These are phyloP conservation scores for Aspergillus avenaceus DNA, from an alignment of 495 filamentous ascomycete species.

Conservation along the genomic window DNA sequence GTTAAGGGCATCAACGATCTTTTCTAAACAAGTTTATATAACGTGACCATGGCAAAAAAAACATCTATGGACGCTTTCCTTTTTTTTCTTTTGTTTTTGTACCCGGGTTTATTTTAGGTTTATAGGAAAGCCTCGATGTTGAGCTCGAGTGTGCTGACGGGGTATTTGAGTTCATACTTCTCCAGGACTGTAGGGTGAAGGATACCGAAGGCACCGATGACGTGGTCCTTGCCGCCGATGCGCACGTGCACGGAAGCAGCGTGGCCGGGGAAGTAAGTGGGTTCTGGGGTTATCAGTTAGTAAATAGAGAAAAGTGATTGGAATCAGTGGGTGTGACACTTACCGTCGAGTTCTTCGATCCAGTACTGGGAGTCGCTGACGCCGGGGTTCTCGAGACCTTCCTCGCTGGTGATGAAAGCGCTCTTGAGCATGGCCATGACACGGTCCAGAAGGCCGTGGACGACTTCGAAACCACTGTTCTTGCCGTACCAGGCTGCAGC, in stretches of 20 bases:
- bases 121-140: slow-evolving; percentile 94
- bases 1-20: slow-evolving; percentile 6
- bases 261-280: slow-evolving; percentile 88
- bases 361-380: slow-evolving; percentile 69
- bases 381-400: slow-evolving; percentile 55
- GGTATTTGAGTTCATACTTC: slow-evolving; percentile 91
- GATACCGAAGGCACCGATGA: slow-evolving; percentile 88
- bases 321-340: slow-evolving; percentile 12
- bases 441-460: slow-evolving; percentile 90
- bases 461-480: slow-evolving; percentile 91
- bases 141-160: slow-evolving; percentile 90
- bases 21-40: slow-evolving; percentile 3
- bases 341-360: slow-evolving; percentile 85
- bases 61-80: slow-evolving; percentile 10
- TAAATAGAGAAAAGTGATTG: background rate
- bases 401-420: slow-evolving; percentile 71
- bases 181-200: slow-evolving; percentile 89
- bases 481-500: slow-evolving; percentile 94
- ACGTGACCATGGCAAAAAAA: background rate
- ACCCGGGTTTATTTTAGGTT: slow-evolving; percentile 6
- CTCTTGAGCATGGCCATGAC: slow-evolving; percentile 88
- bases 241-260: slow-evolving; percentile 76
- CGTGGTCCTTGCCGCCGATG: slow-evolving; percentile 61
- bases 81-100: background rate
- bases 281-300: slow-evolving; percentile 44